Evolutionary conservation across 2,329 filamentous ascomycete species (phyloP).

Genomic region (Trichophyton benhamiae): DNA sequence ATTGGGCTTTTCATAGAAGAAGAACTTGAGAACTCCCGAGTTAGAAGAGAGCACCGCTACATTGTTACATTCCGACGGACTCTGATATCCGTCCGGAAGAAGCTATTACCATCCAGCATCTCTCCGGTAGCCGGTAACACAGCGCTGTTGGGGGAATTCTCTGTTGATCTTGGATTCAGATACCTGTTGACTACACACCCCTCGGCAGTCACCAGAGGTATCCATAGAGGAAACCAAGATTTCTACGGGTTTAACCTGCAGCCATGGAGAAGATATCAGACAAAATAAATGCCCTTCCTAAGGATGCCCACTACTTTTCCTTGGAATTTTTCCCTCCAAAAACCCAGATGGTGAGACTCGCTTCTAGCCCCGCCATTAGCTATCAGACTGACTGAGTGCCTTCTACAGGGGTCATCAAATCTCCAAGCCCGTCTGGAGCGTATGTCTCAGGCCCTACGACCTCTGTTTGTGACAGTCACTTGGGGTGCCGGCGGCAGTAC

Average conservation of each 20-base stretch:
- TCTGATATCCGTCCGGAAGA: not conserved
- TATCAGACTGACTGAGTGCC: conserved; percentile 16
- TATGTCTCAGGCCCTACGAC: conserved; percentile 82
- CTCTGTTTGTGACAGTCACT: conserved; percentile 91
- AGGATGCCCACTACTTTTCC: conserved; percentile 76
- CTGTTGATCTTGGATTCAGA: not conserved
- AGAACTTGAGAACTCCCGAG: not conserved
- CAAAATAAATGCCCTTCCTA: conserved; percentile 82
- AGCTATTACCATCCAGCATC: not conserved
- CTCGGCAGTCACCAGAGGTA: not conserved
- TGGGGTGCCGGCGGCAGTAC: conserved; percentile 96
- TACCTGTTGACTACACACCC: not conserved
- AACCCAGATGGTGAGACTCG: conserved; percentile 59
- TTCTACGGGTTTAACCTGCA: not conserved
- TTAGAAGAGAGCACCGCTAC: not conserved
- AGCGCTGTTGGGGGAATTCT: not conserved
- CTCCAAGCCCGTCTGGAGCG: conserved; percentile 84
- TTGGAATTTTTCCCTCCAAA: conserved; percentile 99
- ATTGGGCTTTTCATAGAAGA: not conserved
- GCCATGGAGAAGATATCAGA: conserved; percentile 70
- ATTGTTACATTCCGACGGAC: not conserved
- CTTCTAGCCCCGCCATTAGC: conserved; percentile 14
- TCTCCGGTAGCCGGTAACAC: not conserved
- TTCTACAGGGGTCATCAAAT: conserved; percentile 65
- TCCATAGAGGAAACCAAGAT: not conserved